Conservation (phyloP, 2,329 filamentous ascomycete species). For the Zasmidium cellare region DNA sequence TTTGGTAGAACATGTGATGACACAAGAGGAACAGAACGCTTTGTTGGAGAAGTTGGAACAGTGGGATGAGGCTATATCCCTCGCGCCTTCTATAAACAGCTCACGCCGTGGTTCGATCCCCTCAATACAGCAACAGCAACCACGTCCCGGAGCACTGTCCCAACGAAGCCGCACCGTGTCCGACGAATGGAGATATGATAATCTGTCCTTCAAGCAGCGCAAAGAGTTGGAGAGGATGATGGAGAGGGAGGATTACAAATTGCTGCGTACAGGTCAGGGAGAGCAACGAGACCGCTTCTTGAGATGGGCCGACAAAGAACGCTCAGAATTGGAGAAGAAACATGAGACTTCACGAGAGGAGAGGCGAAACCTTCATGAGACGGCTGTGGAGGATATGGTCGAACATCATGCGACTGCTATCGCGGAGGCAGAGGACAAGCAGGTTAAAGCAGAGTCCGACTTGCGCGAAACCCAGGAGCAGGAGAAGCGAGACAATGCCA, state of each 20-base stretch:
- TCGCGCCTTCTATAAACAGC: conserved; percentile 15
- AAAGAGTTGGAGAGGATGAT: conserved; percentile 23
- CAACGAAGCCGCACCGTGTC: conserved; percentile 16
- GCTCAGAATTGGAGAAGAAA: conserved; percentile 19
- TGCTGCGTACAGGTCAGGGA: conserved; percentile 27
- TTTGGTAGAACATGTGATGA: conserved; percentile 41
- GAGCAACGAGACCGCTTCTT: conserved; percentile 34
- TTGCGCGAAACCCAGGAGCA: conserved; percentile 42
- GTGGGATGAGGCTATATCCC: conserved; percentile 32
- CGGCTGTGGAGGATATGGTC: conserved; percentile 24
- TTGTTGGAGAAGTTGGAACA: conserved; percentile 34
- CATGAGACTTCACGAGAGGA: conserved; percentile 21
- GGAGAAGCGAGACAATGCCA: conserved; percentile 45
- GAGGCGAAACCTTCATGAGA: conserved; percentile 21
- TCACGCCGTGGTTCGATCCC: conserved; percentile 16
- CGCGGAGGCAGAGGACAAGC: conserved; percentile 46
- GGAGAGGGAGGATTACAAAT: conserved; percentile 28
- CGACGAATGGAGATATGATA: conserved; percentile 19
- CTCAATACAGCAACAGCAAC: background rate
- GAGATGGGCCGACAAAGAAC: conserved; percentile 26
- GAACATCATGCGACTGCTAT: conserved; percentile 41
- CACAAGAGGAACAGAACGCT: conserved; percentile 38
- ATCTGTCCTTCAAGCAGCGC: conserved; percentile 12
- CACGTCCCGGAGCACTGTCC: conserved; percentile 3
- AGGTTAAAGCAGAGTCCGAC: conserved; percentile 45